Conservation (phyloP, 1,284 basidiomycete genomes). For the Xerocomus minutiporus region DNA sequence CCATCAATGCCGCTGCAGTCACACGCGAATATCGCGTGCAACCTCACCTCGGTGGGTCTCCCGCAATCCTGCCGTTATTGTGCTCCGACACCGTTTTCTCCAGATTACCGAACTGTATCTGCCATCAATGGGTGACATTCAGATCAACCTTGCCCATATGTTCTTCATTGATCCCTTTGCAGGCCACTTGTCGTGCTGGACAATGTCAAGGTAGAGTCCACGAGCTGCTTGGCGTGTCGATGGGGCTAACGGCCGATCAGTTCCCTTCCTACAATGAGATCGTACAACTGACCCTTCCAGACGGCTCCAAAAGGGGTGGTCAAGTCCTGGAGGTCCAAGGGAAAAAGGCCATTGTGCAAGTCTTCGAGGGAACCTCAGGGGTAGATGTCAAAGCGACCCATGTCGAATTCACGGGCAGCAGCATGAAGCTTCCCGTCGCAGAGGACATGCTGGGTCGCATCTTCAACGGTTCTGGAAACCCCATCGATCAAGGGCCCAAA, state of each 20-base stretch:
- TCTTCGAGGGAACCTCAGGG: conserved; percentile 97
- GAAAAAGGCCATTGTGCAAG: conserved; percentile 98
- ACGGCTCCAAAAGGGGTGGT: conserved; percentile 92
- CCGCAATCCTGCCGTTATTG: conserved; percentile 1
- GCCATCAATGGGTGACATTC: conserved; percentile 87
- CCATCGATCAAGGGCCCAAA: conserved; percentile 97
- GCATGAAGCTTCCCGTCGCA: conserved; percentile 99
- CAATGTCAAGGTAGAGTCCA: conserved; percentile 84
- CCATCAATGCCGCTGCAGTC: conserved; percentile 84
- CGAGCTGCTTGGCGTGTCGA: conserved; percentile 8
- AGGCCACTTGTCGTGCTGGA: conserved; percentile 95
- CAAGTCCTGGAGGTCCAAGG: conserved; percentile 98
- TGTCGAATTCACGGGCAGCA: conserved; percentile 96
- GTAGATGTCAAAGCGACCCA: conserved; percentile 97
- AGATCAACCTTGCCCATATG: neutral
- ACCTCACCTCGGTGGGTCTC: conserved; percentile 79
- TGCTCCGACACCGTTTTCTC: conserved; percentile 12
- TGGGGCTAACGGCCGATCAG: conserved; percentile 38
- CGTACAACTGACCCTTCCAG: conserved; percentile 92
- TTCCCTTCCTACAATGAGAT: conserved; percentile 99
- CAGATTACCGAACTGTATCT: conserved; percentile 94
- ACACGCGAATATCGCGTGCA: conserved; percentile 80
- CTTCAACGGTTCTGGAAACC: conserved; percentile 98
- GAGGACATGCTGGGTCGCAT: conserved; percentile 99
- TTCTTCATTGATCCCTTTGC: conserved; percentile 15